These are phyloP conservation scores for Phytopythium kandeliae DNA, from an alignment of 352 stramenopile species.

Conservation along the genomic window DNA sequence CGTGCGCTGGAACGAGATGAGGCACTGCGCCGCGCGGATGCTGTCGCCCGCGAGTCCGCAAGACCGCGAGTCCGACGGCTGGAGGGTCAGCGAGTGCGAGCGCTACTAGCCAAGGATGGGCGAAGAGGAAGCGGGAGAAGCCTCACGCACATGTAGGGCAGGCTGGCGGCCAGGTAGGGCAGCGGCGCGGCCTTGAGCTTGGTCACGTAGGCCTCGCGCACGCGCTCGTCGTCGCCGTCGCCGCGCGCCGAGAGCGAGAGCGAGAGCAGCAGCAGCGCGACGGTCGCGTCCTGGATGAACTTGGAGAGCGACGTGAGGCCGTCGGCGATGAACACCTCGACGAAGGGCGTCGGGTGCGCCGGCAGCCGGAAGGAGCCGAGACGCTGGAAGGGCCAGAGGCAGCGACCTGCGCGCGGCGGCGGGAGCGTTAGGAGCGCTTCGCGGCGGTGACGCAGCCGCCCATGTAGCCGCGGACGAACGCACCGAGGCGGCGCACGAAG, in stretches of 20 bases:
- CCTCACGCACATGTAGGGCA: slow-evolving; percentile 59
- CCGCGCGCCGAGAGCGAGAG: slow-evolving; percentile 33
- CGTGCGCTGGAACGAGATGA: slow-evolving; percentile 79
- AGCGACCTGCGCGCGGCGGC: slow-evolving; percentile 23
- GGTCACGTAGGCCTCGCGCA: slow-evolving; percentile 48
- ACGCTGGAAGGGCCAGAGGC: slow-evolving; percentile 61
- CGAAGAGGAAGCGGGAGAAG: too few relatives aligned
- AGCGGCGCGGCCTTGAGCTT: slow-evolving; percentile 72
- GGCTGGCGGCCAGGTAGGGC: slow-evolving; percentile 63
- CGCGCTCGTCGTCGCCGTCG: slow-evolving; percentile 21
- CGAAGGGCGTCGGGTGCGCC: slow-evolving; percentile 52
- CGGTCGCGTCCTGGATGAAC: slow-evolving; percentile 66
- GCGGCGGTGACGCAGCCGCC: too few relatives aligned
- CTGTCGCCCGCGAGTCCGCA: too few relatives aligned
- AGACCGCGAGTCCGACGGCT: too few relatives aligned
- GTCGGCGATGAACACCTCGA: slow-evolving; percentile 78
- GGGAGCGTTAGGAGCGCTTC: too few relatives aligned
- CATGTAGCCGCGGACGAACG: not conserved
- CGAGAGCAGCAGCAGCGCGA: slow-evolving; percentile 56
- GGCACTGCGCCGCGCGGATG: slow-evolving; percentile 73
- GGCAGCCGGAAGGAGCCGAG: slow-evolving; percentile 47
- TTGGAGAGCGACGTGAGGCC: slow-evolving; percentile 82
- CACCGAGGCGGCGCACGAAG: slow-evolving; percentile 40
- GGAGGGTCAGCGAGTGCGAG: too few relatives aligned
- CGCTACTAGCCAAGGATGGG: too few relatives aligned